A percentile compares a stretch with the other conserved stretches of the same genome.
Evolutionary conservation across 331 rosid genomes (phyloP).

Genomic region (Ulmus americana): DNA sequence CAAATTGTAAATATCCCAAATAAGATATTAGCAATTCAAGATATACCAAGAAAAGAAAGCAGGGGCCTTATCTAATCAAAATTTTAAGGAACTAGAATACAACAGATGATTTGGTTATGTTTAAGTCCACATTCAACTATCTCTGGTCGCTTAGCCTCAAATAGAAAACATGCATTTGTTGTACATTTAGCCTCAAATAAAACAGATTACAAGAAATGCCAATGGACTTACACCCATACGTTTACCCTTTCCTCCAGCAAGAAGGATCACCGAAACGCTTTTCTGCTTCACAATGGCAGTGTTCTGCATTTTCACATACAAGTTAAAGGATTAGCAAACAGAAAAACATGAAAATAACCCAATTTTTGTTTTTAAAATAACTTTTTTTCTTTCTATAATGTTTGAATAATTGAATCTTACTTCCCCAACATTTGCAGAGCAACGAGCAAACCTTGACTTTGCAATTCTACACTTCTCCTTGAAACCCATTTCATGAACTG

Average conservation of each 20-base stretch:
- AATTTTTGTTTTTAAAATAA: background rate
- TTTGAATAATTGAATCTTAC: constrained; percentile 15
- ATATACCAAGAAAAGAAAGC: background rate
- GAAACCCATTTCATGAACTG: constrained; percentile 25
- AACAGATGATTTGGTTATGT: background rate
- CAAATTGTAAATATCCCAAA: background rate
- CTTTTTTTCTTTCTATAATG: background rate
- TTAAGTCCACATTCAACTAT: background rate
- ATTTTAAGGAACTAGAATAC: background rate
- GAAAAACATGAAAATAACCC: background rate
- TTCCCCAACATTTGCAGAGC: constrained; percentile 31
- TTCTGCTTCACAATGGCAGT: constrained; percentile 33
- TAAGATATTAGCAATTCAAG: background rate
- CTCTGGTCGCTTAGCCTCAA: no score
- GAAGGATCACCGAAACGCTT: constrained; percentile 66
- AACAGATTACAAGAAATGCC: background rate
- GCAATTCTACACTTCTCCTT: constrained; percentile 23
- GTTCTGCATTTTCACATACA: constrained; percentile 15
- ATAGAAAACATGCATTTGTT: no score
- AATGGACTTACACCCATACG: constrained; percentile 71
- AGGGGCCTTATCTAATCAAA: background rate
- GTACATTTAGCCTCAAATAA: background rate
- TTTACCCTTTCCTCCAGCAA: constrained; percentile 85
- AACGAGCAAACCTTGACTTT: constrained; percentile 25
- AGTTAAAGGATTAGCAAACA: background rate